phyloP scores from a whole-genome alignment of 2,329 filamentous ascomycete genomes.

The Fusarium torreyae region DNA sequence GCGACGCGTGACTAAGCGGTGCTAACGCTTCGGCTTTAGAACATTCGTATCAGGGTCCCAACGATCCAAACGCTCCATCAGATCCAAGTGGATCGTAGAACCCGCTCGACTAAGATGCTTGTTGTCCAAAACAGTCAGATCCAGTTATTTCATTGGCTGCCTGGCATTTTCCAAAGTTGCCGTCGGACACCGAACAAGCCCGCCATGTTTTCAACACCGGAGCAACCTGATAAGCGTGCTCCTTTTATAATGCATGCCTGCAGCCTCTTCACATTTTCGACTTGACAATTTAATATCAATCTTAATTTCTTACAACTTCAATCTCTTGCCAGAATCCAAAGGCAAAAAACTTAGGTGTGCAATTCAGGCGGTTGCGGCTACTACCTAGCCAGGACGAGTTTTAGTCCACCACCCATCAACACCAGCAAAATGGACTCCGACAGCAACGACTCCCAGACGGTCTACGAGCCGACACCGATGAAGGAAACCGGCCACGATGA shows the following conservation, averaged over 20 bases:
- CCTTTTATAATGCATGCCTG: constrained; percentile 6
- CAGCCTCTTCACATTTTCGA: background rate
- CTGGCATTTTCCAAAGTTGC: too few relatives aligned
- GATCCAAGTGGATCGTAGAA: constrained; percentile 8
- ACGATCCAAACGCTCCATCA: constrained; percentile 1
- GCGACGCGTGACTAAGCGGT: constrained; percentile 18
- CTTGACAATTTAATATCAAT: background rate
- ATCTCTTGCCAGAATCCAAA: background rate
- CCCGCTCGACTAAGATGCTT: constrained; percentile 7
- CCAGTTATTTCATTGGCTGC: constrained; percentile 7
- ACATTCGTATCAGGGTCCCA: constrained; percentile 1
- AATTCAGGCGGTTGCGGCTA: constrained; percentile 17
- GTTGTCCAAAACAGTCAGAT: background rate
- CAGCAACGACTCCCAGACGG: constrained; percentile 45
- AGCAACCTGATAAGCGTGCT: background rate
- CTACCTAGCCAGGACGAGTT: constrained; percentile 11
- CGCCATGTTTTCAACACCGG: constrained; percentile 3
- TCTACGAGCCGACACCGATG: constrained; percentile 39
- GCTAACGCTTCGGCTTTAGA: background rate
- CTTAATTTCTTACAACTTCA: background rate
- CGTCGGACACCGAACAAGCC: constrained; percentile 27
- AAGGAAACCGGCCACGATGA: constrained; percentile 29
- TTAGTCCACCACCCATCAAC: constrained; percentile 11
- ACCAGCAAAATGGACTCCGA: constrained; percentile 50
- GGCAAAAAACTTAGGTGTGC: background rate